These are phyloP conservation scores for Escovopsis weberi DNA, from an alignment of 2,329 filamentous ascomycete genomes.

Conservation along the genomic window DNA sequence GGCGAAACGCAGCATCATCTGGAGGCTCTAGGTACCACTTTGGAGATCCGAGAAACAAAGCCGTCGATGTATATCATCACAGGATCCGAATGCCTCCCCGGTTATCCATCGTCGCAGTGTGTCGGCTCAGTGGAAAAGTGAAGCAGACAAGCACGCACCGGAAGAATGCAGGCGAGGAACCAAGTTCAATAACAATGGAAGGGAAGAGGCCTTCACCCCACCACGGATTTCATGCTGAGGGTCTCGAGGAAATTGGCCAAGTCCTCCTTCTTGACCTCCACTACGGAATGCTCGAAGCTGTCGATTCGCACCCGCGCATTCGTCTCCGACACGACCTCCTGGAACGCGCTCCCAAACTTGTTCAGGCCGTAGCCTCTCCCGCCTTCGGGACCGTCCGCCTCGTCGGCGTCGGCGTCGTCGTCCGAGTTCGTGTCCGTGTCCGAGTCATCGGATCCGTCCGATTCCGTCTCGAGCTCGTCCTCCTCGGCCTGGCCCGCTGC, in stretches of 20 bases:
- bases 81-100: too few species aligned
- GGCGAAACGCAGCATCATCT: too few species aligned
- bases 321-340: conserved; percentile 86
- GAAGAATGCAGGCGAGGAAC: too few species aligned
- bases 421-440: conserved; percentile 15
- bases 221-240: conserved; percentile 80
- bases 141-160: too few species aligned
- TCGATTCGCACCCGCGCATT: conserved; percentile 83
- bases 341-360: conserved; percentile 86
- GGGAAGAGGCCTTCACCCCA: conserved; percentile 29
- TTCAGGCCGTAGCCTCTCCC: conserved; percentile 64
- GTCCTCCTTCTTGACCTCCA: conserved; percentile 96
- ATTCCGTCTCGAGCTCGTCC: conserved; percentile 33
- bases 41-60: too few species aligned
- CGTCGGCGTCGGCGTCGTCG: conserved; percentile 33
- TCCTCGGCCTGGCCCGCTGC: conserved; percentile 30
- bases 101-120: too few species aligned
- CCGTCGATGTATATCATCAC: too few species aligned
- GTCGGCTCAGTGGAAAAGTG: too few species aligned
- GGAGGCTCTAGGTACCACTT: not conserved
- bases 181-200: not conserved
- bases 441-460: conserved; percentile 21
- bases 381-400: conserved; percentile 37
- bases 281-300: conserved; percentile 93
- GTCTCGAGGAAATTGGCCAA: conserved; percentile 80